Evolutionary conservation across 768 basidiomycete genomes (phyloP).

Genomic region (Boletellus ananiceps): DNA sequence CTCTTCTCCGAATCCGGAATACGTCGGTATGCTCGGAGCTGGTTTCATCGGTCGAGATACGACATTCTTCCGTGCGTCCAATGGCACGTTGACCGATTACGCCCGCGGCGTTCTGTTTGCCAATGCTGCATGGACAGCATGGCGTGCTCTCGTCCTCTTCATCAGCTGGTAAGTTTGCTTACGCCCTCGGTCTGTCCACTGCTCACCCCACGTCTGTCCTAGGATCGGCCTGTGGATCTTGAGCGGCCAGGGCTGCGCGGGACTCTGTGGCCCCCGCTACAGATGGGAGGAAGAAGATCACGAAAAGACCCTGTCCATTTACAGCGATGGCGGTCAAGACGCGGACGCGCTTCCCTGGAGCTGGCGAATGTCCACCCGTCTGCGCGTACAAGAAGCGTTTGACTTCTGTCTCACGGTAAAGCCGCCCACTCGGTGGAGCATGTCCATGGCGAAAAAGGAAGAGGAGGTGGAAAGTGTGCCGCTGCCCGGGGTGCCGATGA

Average conservation of each 20-base stretch:
- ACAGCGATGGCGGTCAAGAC: slow-evolving; percentile 43
- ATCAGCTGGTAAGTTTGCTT: slow-evolving; percentile 51
- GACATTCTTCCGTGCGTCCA: slow-evolving; percentile 63
- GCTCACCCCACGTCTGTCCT: background rate
- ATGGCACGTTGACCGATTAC: slow-evolving; percentile 70
- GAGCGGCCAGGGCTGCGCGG: slow-evolving; percentile 71
- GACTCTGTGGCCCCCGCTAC: slow-evolving; percentile 79
- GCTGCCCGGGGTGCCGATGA: slow-evolving; percentile 27
- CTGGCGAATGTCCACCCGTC: slow-evolving; percentile 69
- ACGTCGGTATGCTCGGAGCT: slow-evolving; percentile 43
- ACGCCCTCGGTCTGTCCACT: background rate
- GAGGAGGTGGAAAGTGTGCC: slow-evolving; percentile 19
- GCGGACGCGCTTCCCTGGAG: slow-evolving; percentile 62
- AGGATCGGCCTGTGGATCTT: slow-evolving; percentile 79
- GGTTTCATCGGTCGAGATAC: slow-evolving; percentile 54
- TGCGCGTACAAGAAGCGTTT: slow-evolving; percentile 72
- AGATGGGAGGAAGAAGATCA: slow-evolving; percentile 80
- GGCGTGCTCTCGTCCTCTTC: slow-evolving; percentile 66
- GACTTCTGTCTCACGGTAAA: slow-evolving; percentile 67
- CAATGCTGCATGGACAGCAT: slow-evolving; percentile 78
- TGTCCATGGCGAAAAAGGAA: slow-evolving; percentile 31
- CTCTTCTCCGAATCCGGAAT: slow-evolving; percentile 45
- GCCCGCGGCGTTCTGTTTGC: slow-evolving; percentile 75
- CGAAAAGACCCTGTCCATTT: slow-evolving; percentile 52
- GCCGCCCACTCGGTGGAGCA: slow-evolving; percentile 33